phyloP scores from a whole-genome alignment of 331 rosid genomes.

The Quercus lobata region DNA sequence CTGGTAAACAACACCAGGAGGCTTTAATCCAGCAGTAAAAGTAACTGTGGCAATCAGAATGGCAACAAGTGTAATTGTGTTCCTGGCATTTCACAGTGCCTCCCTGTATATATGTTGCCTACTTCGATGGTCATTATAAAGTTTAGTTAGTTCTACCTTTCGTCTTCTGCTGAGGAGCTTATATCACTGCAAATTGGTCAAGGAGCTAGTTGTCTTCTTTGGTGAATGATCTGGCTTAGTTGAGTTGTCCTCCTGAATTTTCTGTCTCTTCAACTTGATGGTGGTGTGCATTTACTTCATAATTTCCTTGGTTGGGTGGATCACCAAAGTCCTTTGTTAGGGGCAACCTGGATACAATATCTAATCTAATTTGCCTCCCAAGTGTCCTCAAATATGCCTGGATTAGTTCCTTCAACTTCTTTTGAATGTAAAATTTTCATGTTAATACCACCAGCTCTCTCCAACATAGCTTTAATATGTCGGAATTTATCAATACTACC shows the following conservation, averaged over 20 bases:
- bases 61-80: conserved; percentile 55
- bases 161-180: conserved; percentile 26
- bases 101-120: conserved; percentile 43
- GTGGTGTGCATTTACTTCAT: conserved; percentile 28
- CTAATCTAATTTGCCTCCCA: no score
- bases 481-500: background rate
- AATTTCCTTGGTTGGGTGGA: conserved; percentile 6
- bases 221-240: conserved; percentile 13
- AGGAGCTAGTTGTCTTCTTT: no score
- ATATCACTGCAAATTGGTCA: background rate
- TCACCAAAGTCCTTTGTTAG: background rate
- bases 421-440: no score
- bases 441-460: background rate
- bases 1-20: no score
- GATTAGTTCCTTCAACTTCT: no score
- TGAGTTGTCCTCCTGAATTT: background rate
- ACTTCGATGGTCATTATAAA: conserved; percentile 2
- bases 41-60: conserved; percentile 61
- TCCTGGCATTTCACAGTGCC: conserved; percentile 64
- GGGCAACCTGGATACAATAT: background rate
- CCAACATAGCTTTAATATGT: background rate
- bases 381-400: no score
- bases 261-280: conserved; percentile 25
- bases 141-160: conserved; percentile 1
- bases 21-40: conserved; percentile 53